Evolutionary conservation across 2,329 filamentous ascomycete genomes (phyloP), one percentile per base, ranked within the genome.

Genomic region (Aspergillus neotritici): DNA sequence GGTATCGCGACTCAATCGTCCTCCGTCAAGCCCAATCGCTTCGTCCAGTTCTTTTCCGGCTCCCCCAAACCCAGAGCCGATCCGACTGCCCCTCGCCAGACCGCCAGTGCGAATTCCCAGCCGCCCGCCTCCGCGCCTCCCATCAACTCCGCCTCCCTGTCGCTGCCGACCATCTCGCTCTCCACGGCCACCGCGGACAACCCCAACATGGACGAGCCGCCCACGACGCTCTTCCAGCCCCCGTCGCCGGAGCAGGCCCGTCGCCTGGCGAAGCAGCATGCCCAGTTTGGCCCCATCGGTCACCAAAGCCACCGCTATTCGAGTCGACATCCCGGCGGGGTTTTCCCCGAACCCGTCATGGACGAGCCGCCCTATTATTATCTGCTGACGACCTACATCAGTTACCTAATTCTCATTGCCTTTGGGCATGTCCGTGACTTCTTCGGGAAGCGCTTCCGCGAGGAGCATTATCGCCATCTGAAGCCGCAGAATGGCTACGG

Each of bases 341-440:
- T 84, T 31, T 84, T 97, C 46, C 82, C 83, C 35, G 80, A 88
- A 31, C 90, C 91, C 4, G 74, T 97, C 47, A 87, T 95, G 64
- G 93, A 98, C 62, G 91, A 96, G 66, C 91, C 93, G 33, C 88
- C 91, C 13, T 97, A 96, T 72, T 97, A 90, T 75, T 96, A 87
- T 71, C 81, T 98, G 59, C 79, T 98, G 56, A 97, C 93, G 30
- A 98, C 93, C 60, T 98, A 98, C 75, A 87, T 98, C 69, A 96
- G 89, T 71, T 98, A 98, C 68, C 78, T 98, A 52, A 83, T 97
- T 55, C 79, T 98, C 58, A 97, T 98, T 64, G 82, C 93, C 53
- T 90, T 96, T 52, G 93, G 93, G 44, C 93, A 98, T 64, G 82
- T 96, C 48, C 83, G 91, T 63, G 93, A 98, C 66, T 97, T 96